Evolutionary conservation across 345 rosid species (phyloP), one percentile per base, ranked within the genome.

Genomic region (Melastoma malabathricum): DNA sequence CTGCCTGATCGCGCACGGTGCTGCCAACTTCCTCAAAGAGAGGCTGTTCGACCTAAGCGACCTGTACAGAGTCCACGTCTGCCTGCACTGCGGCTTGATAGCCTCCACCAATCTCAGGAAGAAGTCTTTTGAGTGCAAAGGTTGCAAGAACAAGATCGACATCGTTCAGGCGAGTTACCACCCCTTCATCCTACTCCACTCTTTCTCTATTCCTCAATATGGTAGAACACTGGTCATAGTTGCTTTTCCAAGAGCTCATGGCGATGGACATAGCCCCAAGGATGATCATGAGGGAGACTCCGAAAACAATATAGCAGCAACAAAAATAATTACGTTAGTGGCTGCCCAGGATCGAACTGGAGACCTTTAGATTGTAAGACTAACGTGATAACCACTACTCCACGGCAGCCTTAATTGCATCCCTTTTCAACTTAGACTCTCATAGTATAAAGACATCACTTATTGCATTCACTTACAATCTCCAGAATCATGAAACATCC

Each of bases 191-290:
- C 38, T 29, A 29, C 38, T 10, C 38, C 9, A 5, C 38, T 29
- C 38, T 1, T 29, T n/a, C n/a, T 29, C 38, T 10, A 29, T 29
- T 31, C 0, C 12, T 46, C 2, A 19, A 25, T 41, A 15, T 0
- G 12, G 6, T 4, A 31, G 13, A n/a, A n/a, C 3, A 0, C 46
- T 4, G 48, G 27, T 54, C 8, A 39, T 16, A 92, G 68, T 59
- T 92, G 51, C 87, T 92, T 14, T 92, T 92, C 63, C 98, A 92
- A 72, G 98, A 92, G 76, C 89, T 92, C 22, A 87, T 87, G 98
- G 69, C 98, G 25, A 92, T 92, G 98, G 95, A 96, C n/a, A 92
- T 92, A 58, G 93, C 98, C 1, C 96, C 98, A 0, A 73, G 98
- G 59, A 87, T 92, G 98, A 78, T 87, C 1, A 82, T 89, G 1